Base-by-base conservation (phyloP, 140 eudicot species). In the Erigeron philadelphicus region DNA sequence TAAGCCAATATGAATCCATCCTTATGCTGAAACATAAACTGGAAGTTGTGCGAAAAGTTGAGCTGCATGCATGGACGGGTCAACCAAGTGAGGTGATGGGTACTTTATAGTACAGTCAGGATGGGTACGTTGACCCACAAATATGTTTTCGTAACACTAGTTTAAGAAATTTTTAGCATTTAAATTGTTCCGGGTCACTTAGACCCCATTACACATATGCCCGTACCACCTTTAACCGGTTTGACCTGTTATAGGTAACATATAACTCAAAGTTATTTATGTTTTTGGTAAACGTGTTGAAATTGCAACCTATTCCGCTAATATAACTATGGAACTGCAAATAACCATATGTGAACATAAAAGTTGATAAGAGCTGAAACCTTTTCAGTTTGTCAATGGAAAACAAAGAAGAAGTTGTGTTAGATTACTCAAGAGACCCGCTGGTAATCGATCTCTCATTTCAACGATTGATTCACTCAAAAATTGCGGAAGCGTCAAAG, bases 301-400 rank as follows among this genome's bases (percentile, higher is more conserved):
- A 49, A 49, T 10, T 49, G 55, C 15, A 49, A 49, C 55, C 55
- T 59, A 18, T 9, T 16, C 60, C 11, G 44, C 50, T 60, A 25
- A 15, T 47, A 41, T n/a, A 23, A 66, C 8, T 47, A 66, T 48
- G 8, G 23, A 49, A 67, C 8, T 5, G 56, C 9, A 40, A 52
- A 49, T 12, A 68, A 49, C 48, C 53, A 4, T 56, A 18, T 70
- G 54, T 53, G 58, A 66, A 25, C 25, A 45, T 62, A 6, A 25
- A 12, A 11, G 1, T 3, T 72, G 45, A 67, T 72, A 35, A 76
- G 47, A 57, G 38, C 10, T 11, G n/a, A 60, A 59, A 15, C 48
- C 7, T 31, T 10, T 72, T 80, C 88, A 93, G 96, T 46, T 75
- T 93, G 35, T 84, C 86, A n/a, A 85, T 87, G 95, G 96, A 89